These are phyloP conservation scores for Podila epigama DNA, from an alignment of 192 early-diverging fungal genomes.

Conservation along the genomic window DNA sequence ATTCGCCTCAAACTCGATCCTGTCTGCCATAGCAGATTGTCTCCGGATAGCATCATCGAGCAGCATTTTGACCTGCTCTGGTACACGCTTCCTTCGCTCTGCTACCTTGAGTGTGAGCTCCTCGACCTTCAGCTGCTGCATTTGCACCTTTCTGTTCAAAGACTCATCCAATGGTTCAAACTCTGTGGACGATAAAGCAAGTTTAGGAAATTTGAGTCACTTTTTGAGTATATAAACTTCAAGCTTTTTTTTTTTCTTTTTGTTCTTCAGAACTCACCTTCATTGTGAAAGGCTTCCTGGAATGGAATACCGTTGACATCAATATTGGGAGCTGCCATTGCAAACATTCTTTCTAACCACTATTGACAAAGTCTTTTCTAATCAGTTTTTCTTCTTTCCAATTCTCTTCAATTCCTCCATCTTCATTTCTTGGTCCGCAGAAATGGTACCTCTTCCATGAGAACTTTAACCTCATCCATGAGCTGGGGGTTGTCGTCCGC, in stretches of 20 bases:
- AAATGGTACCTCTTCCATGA: constrained; percentile 26
- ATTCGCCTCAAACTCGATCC: constrained; percentile 40
- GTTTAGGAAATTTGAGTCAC: no score
- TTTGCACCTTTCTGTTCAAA: constrained; percentile 25
- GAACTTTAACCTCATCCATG: constrained; percentile 8
- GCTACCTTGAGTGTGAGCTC: constrained; percentile 44
- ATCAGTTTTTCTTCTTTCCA: neutral
- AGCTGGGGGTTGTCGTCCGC: constrained; percentile 1
- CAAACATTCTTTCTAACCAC: constrained; percentile 51
- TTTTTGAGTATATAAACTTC: no score
- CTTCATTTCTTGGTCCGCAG: neutral
- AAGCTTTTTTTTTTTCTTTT: neutral
- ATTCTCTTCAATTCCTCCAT: no score
- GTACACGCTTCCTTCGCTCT: constrained; percentile 50
- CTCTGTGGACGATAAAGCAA: no score
- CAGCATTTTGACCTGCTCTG: constrained; percentile 53
- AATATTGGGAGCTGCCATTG: constrained; percentile 38
- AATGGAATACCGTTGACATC: constrained; percentile 50
- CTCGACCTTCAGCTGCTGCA: constrained; percentile 34
- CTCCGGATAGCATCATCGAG: constrained; percentile 49
- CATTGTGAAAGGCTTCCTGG: constrained; percentile 39
- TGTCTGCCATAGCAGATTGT: constrained; percentile 45
- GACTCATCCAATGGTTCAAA: constrained; percentile 52
- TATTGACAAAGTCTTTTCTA: constrained; percentile 3
- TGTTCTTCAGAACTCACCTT: constrained; percentile 17